Evolutionary conservation across 768 basidiomycete genomes (phyloP).

Genomic region (Amanita polypyramis): DNA sequence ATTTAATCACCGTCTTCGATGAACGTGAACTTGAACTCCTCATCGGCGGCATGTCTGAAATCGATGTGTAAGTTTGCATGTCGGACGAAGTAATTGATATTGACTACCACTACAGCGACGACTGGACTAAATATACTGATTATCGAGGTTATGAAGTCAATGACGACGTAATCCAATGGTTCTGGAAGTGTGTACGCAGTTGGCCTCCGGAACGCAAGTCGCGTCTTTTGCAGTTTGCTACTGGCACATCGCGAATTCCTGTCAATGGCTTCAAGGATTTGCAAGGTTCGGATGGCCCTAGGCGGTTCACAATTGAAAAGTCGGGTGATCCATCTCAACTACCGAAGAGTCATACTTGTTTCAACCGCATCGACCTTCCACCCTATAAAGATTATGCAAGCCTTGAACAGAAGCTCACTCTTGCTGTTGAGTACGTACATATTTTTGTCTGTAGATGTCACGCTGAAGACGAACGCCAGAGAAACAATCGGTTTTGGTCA

Average conservation of each 20-base stretch:
- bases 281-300: slow-evolving; percentile 94
- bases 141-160: slow-evolving; percentile 94
- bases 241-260: slow-evolving; percentile 92
- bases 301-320: slow-evolving; percentile 98
- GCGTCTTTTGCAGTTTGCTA: slow-evolving; percentile 91
- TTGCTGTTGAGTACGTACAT: slow-evolving; percentile 79
- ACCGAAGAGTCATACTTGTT: slow-evolving; percentile 95
- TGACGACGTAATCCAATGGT: slow-evolving; percentile 98
- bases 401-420: slow-evolving; percentile 88
- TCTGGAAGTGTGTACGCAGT: slow-evolving; percentile 97
- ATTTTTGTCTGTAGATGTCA: slow-evolving; percentile 6
- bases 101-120: slow-evolving; percentile 46
- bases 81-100: background rate
- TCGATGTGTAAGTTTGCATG: slow-evolving; percentile 74
- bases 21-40: slow-evolving; percentile 95
- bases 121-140: slow-evolving; percentile 99
- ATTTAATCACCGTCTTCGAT: slow-evolving; percentile 96
- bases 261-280: slow-evolving; percentile 99
- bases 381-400: slow-evolving; percentile 94
- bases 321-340: slow-evolving; percentile 93
- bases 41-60: slow-evolving; percentile 99
- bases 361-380: slow-evolving; percentile 95
- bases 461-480: slow-evolving; percentile 26
- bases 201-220: slow-evolving; percentile 99
- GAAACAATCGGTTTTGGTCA: slow-evolving; percentile 94